Conservation (phyloP, 805 yeast genomes). For the Candida tammaniensis region DNA sequence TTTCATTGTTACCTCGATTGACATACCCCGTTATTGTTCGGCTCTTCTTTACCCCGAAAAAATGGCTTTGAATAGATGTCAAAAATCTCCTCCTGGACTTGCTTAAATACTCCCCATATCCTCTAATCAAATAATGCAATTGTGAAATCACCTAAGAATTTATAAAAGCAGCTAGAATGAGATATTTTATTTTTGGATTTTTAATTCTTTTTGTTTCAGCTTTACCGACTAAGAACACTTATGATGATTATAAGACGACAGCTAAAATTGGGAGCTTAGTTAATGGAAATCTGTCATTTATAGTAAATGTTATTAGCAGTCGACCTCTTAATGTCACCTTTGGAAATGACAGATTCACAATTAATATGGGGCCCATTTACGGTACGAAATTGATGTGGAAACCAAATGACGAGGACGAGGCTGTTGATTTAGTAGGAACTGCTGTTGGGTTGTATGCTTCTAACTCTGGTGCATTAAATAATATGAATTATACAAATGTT, state of each 20-base stretch:
- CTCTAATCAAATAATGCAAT: too few relatives aligned
- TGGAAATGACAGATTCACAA: slow-evolving; percentile 12
- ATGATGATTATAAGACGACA: background rate
- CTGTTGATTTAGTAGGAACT: slow-evolving; percentile 9
- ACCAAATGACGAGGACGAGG: slow-evolving; percentile 6
- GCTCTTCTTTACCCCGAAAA: too few relatives aligned
- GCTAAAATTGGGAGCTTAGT: background rate
- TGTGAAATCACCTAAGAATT: too few relatives aligned
- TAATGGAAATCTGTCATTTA: slow-evolving; percentile 1
- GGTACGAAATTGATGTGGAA: slow-evolving; percentile 10
- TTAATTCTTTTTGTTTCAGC: too few relatives aligned
- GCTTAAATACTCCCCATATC: too few relatives aligned
- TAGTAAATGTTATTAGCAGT: slow-evolving; percentile 2
- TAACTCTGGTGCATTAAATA: slow-evolving; percentile 3
- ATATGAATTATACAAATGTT: slow-evolving; percentile 7
- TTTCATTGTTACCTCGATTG: too few relatives aligned
- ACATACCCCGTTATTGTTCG: too few relatives aligned
- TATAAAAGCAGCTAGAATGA: too few relatives aligned
- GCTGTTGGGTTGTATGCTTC: slow-evolving; percentile 10
- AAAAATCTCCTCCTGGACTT: too few relatives aligned
- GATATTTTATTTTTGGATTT: too few relatives aligned
- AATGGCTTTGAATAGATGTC: too few relatives aligned
- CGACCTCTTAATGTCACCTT: slow-evolving; percentile 3
- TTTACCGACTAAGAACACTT: too few relatives aligned
- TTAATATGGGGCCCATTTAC: slow-evolving; percentile 8